phyloP scores from a whole-genome alignment of 306 rosid species.

The Potentilla sterilis region DNA sequence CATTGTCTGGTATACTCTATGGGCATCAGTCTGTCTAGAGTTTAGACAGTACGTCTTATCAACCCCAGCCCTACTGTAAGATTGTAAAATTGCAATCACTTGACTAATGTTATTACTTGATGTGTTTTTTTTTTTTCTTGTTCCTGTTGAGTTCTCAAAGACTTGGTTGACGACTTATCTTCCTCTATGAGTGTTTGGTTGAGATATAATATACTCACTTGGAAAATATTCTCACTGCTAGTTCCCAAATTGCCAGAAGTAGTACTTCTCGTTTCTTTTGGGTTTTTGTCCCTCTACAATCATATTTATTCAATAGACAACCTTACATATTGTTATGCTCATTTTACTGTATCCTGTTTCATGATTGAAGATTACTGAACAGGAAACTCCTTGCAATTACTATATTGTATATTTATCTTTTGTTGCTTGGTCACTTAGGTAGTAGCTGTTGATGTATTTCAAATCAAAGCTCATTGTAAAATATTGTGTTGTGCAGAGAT shows the following conservation, averaged over 20 bases:
- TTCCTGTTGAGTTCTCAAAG: background rate
- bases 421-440: conserved; percentile 6
- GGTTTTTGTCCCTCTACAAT: background rate
- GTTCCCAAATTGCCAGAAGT: background rate
- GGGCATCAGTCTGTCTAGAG: background rate
- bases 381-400: background rate
- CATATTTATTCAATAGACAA: background rate
- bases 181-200: background rate
- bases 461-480: conserved; percentile 12
- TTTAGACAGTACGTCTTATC: background rate
- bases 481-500: conserved; percentile 48
- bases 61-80: background rate
- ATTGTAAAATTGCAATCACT: background rate
- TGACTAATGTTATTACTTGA: background rate
- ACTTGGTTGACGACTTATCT: background rate
- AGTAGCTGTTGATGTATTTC: background rate
- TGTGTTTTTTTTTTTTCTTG: background rate
- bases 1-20: background rate
- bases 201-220: background rate
- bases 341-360: background rate
- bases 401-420: background rate
- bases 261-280: background rate
- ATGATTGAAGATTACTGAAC: background rate
- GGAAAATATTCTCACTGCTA: background rate
- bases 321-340: background rate